Percentiles rank a stretch among this genome's conserved stretches.
These are phyloP conservation scores for Asterella californica DNA, from an alignment of 225 moss, liverwort and hornwort genomes.

Conservation along the genomic window DNA sequence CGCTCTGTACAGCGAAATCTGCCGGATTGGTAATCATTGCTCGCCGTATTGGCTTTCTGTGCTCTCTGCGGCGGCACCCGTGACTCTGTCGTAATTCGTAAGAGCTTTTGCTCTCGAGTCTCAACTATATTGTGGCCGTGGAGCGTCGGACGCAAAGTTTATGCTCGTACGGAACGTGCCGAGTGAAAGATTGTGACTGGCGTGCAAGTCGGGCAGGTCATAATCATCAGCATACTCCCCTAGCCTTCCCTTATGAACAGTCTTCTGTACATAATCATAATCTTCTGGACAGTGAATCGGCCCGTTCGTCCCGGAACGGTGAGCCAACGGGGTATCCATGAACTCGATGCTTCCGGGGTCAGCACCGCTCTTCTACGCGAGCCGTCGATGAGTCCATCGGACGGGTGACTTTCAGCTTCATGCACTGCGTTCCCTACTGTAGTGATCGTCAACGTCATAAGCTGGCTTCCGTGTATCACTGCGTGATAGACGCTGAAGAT, in stretches of 20 bases:
- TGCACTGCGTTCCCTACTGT: neutral
- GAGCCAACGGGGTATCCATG: neutral
- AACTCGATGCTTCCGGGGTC: neutral
- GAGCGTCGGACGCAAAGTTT: neutral
- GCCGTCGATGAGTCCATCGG: neutral
- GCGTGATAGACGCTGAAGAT: neutral
- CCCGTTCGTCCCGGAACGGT: neutral
- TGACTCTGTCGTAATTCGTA: too few species aligned
- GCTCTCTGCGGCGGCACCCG: neutral
- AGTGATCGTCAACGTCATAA: neutral
- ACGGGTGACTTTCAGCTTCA: neutral
- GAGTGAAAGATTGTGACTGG: neutral
- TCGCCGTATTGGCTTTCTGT: neutral
- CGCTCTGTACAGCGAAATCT: neutral
- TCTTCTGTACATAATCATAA: too few species aligned
- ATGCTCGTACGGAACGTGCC: neutral
- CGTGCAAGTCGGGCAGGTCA: neutral
- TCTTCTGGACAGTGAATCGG: too few species aligned
- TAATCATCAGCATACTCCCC: neutral
- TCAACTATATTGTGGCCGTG: neutral
- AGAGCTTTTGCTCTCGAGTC: neutral
- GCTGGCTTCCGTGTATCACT: neutral
- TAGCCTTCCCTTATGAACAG: neutral
- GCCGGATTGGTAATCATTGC: neutral
- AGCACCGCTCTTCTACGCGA: neutral